Percentiles rank a stretch among this genome's conserved stretches.
phyloP scores from a whole-genome alignment of 495 filamentous ascomycete species.

The Cudoniella acicularis region DNA sequence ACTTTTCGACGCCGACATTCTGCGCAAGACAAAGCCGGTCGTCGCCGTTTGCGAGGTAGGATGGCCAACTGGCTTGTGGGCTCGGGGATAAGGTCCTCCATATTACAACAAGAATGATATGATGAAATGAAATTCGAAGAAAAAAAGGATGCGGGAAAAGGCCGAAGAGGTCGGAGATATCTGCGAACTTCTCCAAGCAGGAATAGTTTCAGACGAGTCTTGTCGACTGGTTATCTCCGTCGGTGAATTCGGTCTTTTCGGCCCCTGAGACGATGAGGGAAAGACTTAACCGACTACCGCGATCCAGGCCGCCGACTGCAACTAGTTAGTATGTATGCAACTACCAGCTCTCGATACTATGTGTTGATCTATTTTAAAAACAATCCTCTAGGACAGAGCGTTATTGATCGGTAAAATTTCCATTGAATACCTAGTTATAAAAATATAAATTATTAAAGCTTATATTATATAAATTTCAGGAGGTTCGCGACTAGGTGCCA shows the following conservation, averaged over 20 bases:
- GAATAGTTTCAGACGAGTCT: not conserved
- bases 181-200: not conserved
- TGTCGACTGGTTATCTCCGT: not conserved
- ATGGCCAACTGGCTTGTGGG: not conserved
- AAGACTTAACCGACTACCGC: not conserved
- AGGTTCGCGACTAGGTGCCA: too few relatives aligned
- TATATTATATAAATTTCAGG: too few relatives aligned
- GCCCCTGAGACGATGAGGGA: not conserved
- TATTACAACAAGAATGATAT: not conserved
- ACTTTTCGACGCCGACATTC: slow-evolving; percentile 40
- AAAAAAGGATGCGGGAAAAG: not conserved
- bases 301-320: too few relatives aligned
- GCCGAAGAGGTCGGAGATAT: not conserved
- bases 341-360: too few relatives aligned
- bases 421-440: too few relatives aligned
- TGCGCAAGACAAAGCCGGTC: slow-evolving; percentile 37
- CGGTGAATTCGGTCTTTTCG: not conserved
- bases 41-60: slow-evolving; percentile 28
- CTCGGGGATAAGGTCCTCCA: not conserved
- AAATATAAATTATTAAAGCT: too few relatives aligned
- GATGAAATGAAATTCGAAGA: not conserved
- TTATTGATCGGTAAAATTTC: too few relatives aligned
- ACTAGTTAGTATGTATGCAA: too few relatives aligned
- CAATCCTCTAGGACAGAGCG: too few relatives aligned
- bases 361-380: too few relatives aligned